phyloP scores from a whole-genome alignment of 1,284 basidiomycete genomes.

The Moesziomyces antarcticus region DNA sequence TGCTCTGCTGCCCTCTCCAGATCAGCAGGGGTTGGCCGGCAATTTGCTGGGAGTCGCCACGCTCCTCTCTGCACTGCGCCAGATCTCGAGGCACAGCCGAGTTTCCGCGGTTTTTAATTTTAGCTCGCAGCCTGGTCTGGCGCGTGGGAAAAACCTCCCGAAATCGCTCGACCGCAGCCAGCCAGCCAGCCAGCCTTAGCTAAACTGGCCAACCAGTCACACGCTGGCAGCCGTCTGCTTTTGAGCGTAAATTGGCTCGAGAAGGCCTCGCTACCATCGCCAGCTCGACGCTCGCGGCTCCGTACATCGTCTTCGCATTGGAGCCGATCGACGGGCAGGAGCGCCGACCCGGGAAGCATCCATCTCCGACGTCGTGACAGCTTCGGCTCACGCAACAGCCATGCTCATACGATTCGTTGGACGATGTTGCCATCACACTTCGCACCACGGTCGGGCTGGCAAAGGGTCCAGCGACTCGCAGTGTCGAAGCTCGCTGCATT shows the following conservation, averaged over 20 bases:
- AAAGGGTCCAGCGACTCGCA: too few species aligned
- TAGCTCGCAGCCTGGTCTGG: not conserved
- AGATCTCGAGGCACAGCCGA: not conserved
- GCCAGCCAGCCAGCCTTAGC: not conserved
- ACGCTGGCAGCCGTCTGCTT: too few species aligned
- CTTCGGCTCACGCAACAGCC: not conserved
- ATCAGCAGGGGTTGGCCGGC: not conserved
- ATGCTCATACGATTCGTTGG: too few species aligned
- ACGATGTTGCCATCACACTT: too few species aligned
- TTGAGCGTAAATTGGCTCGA: too few species aligned
- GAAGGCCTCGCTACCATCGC: too few species aligned
- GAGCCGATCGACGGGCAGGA: not conserved
- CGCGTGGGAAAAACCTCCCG: constrained; percentile 9
- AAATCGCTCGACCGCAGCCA: not conserved
- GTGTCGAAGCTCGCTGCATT: not conserved
- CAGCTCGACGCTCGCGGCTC: not conserved
- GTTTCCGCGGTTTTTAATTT: too few species aligned
- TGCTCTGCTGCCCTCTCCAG: not conserved
- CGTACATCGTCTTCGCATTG: not conserved
- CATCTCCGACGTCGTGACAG: not conserved
- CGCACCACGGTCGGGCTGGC: too few species aligned
- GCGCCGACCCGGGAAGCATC: not conserved
- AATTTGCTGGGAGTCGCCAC: too few species aligned
- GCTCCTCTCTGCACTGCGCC: too few species aligned
- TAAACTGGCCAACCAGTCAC: not conserved